Conservation (phyloP, 441 rosid genomes). For the Pelargonium myrrhifolium region DNA sequence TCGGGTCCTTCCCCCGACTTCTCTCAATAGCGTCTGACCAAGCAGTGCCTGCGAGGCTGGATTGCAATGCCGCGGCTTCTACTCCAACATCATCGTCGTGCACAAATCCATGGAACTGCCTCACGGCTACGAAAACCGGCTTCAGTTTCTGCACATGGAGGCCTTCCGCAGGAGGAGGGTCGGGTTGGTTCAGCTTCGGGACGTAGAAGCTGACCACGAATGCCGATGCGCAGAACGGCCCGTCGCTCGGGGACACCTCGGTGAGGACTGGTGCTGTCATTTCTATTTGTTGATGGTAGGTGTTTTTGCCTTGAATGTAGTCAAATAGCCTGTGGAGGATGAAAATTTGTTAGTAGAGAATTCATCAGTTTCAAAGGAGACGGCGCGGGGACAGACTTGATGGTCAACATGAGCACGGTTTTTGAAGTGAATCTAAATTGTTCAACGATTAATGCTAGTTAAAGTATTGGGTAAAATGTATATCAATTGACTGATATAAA, state of each 20-base stretch:
- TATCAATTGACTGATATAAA: no score
- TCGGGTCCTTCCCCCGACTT: constrained; percentile 21
- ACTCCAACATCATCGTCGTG: constrained; percentile 40
- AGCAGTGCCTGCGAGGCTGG: constrained; percentile 46
- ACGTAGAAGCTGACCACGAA: constrained; percentile 75
- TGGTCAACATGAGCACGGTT: no score
- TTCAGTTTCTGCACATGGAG: constrained; percentile 63
- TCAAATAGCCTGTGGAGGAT: constrained; percentile 46
- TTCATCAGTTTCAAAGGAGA: no score
- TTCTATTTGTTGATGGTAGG: constrained; percentile 44
- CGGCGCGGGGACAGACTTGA: no score
- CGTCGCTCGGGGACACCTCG: constrained; percentile 66
- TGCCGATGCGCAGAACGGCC: constrained; percentile 73
- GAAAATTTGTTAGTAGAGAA: no score
- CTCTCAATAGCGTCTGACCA: constrained; percentile 60
- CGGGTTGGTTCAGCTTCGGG: constrained; percentile 59
- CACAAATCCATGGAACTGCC: constrained; percentile 78
- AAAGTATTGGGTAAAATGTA: no score
- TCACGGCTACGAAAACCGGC: constrained; percentile 40
- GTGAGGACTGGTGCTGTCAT: constrained; percentile 85
- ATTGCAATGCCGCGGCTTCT: constrained; percentile 69
- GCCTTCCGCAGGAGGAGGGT: constrained; percentile 72
- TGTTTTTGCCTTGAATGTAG: constrained; percentile 80
- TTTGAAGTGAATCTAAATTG: no score
- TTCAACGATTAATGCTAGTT: no score